phyloP scores from a whole-genome alignment of 768 basidiomycete genomes.

The Mycena galopus region DNA sequence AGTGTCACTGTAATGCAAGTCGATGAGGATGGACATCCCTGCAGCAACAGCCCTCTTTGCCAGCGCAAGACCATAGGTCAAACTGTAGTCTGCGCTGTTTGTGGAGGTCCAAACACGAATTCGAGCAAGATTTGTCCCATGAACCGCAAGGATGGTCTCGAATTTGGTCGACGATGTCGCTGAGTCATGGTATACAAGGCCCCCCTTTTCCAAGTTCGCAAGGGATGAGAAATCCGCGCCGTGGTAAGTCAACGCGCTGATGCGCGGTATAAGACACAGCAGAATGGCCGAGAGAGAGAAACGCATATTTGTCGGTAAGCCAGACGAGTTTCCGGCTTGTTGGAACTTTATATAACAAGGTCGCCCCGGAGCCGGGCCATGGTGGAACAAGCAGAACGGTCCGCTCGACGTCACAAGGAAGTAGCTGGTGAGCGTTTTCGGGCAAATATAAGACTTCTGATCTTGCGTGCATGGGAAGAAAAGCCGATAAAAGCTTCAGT shows the following conservation, averaged over 20 bases:
- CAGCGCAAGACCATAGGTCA: conserved; percentile 64
- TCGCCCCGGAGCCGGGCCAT: background rate
- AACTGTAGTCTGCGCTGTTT: conserved; percentile 61
- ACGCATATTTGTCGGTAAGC: background rate
- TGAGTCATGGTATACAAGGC: conserved; percentile 15
- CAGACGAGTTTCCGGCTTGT: background rate
- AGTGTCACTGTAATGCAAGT: conserved; percentile 76
- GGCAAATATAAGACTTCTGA: conserved; percentile 5
- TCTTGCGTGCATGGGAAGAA: conserved; percentile 3
- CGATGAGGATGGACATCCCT: conserved; percentile 67
- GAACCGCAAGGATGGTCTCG: conserved; percentile 63
- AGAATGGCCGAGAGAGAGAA: conserved; percentile 22
- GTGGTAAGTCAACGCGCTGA: conserved; percentile 15
- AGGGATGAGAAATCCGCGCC: conserved; percentile 28
- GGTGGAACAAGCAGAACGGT: background rate
- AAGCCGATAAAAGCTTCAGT: conserved; percentile 13
- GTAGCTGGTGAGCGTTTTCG: background rate
- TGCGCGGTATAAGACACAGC: conserved; percentile 11
- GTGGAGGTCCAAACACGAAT: conserved; percentile 75
- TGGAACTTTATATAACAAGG: no score
- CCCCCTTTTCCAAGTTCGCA: conserved; percentile 10
- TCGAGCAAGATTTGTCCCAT: conserved; percentile 70
- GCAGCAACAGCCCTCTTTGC: conserved; percentile 69
- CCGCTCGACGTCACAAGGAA: conserved; percentile 21
- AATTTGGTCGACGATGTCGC: conserved; percentile 21